Evolutionary conservation across 2,329 filamentous ascomycete species (phyloP).

Genomic region (Sporothrix euskadiensis): DNA sequence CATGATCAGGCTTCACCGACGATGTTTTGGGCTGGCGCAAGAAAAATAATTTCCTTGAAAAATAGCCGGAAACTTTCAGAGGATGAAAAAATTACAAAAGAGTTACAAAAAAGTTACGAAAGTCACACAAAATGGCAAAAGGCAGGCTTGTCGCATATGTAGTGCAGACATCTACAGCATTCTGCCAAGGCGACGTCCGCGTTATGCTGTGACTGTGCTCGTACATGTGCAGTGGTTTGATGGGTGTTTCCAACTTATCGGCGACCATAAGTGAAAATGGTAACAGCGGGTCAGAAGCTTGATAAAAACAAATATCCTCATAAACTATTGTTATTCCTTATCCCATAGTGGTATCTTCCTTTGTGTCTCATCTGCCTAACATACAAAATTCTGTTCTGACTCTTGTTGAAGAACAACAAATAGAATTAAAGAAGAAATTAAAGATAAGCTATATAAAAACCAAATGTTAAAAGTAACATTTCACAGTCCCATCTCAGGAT

Average conservation of each 20-base stretch:
- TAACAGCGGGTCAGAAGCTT: too few relatives aligned
- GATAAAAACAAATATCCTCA: too few relatives aligned
- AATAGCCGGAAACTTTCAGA: too few relatives aligned
- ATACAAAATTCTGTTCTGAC: neutral
- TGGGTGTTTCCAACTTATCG: too few relatives aligned
- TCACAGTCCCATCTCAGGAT: neutral
- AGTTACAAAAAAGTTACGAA: too few relatives aligned
- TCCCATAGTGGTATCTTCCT: neutral
- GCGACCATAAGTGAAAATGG: too few relatives aligned
- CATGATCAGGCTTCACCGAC: neutral
- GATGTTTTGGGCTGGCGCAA: neutral
- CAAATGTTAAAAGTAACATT: neutral
- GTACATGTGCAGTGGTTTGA: too few relatives aligned
- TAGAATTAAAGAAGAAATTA: neutral
- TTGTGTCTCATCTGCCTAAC: neutral
- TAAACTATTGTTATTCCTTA: too few relatives aligned
- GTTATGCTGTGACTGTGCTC: too few relatives aligned
- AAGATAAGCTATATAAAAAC: slow-evolving; percentile 2
- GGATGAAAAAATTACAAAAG: too few relatives aligned
- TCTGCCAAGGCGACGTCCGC: neutral
- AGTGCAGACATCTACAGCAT: neutral
- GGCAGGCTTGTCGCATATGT: neutral
- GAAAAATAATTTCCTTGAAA: neutral
- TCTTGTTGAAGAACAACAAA: neutral
- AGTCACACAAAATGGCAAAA: neutral